A percentile compares a stretch with the other conserved stretches of the same genome.
These are phyloP conservation scores for Trichophaea hybrida DNA, from an alignment of 2,329 filamentous ascomycete genomes.

Conservation along the genomic window DNA sequence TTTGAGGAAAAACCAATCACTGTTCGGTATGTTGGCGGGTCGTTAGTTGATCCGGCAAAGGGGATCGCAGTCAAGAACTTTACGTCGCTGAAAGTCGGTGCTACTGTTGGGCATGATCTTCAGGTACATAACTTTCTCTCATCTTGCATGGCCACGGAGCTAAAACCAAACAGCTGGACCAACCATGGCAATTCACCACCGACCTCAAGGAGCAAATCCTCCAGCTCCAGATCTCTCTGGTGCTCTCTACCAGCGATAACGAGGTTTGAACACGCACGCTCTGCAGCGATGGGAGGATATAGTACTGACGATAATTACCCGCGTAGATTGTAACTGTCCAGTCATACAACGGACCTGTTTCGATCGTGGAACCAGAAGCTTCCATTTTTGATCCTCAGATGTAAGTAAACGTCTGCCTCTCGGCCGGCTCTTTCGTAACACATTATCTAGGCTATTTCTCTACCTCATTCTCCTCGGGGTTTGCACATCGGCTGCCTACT, in stretches of 20 bases:
- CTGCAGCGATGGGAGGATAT: too few relatives aligned
- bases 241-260: constrained; percentile 54
- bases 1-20: constrained; percentile 61
- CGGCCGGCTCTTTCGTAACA: constrained; percentile 7
- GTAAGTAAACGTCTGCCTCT: constrained; percentile 40
- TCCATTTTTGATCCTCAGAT: constrained; percentile 92
- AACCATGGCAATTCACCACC: constrained; percentile 72
- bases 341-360: constrained; percentile 69
- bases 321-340: constrained; percentile 52
- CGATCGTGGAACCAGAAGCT: constrained; percentile 76
- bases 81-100: constrained; percentile 42
- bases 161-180: constrained; percentile 39
- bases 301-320: too few relatives aligned
- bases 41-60: constrained; percentile 47
- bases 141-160: constrained; percentile 33
- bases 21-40: constrained; percentile 62
- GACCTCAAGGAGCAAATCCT: constrained; percentile 91
- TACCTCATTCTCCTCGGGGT: constrained; percentile 74
- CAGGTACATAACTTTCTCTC: neutral
- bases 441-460: constrained; percentile 69
- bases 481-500: constrained; percentile 74
- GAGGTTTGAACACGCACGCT: constrained; percentile 27
- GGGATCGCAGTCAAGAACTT: constrained; percentile 66
- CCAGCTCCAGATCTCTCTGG: constrained; percentile 58
- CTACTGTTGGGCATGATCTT: neutral